Evolutionary conservation across 805 yeast genomes (phyloP).

Genomic region (Wickerhamomyces xylosicus): DNA sequence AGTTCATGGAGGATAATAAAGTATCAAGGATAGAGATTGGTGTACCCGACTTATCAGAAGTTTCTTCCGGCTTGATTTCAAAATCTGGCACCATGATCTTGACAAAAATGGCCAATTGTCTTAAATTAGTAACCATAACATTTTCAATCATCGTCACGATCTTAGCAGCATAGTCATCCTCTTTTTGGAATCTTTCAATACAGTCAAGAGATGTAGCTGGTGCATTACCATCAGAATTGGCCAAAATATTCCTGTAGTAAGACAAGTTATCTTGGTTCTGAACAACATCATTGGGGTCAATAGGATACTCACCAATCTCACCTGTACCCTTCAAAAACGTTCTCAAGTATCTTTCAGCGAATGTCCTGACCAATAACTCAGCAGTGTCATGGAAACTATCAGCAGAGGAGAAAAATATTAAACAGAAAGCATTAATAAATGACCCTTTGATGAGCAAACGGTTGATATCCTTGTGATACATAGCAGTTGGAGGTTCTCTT

Average conservation of each 20-base stretch:
- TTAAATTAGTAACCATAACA: constrained; percentile 10
- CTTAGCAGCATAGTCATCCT: constrained; percentile 4
- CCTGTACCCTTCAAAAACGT: not conserved
- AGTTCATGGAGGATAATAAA: constrained; percentile 6
- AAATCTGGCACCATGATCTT: constrained; percentile 12
- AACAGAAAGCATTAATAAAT: constrained; percentile 6
- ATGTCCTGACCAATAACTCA: constrained; percentile 3
- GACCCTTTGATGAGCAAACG: not conserved
- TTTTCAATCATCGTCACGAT: constrained; percentile 5
- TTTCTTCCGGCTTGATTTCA: constrained; percentile 1
- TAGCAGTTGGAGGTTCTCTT: constrained; percentile 1
- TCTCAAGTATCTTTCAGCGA: constrained; percentile 3
- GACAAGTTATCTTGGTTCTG: not conserved
- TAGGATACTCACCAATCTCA: not conserved
- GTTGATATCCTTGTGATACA: not conserved
- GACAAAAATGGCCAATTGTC: constrained; percentile 13
- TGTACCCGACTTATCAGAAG: not conserved
- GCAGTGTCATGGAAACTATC: constrained; percentile 3
- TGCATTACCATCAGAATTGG: not conserved
- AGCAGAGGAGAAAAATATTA: constrained; percentile 3
- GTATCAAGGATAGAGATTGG: constrained; percentile 4
- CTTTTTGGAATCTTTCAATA: constrained; percentile 1
- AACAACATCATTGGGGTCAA: not conserved
- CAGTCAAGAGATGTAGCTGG: not conserved
- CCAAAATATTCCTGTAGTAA: constrained; percentile 2